Evolutionary conservation across 805 yeast species (phyloP).

Genomic region (Blastobotrys robertii): DNA sequence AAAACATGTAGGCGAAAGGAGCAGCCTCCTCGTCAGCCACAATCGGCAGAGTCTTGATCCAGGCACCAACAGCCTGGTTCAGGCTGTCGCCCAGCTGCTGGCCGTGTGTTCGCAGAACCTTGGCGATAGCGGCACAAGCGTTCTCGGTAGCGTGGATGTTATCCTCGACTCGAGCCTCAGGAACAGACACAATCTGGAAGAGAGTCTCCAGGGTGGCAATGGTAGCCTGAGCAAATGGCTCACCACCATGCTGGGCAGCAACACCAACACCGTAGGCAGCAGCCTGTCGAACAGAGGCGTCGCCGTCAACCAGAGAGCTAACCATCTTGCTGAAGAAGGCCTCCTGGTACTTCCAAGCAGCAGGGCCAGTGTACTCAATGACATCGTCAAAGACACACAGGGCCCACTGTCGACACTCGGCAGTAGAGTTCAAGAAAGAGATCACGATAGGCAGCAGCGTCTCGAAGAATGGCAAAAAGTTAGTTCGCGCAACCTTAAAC

Average conservation of each 20-base stretch:
- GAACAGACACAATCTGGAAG: constrained; percentile 59
- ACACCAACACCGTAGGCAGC: constrained; percentile 79
- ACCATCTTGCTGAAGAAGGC: constrained; percentile 54
- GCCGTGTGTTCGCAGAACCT: constrained; percentile 61
- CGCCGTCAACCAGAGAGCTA: constrained; percentile 40
- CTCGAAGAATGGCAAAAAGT: constrained; percentile 58
- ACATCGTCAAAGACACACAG: constrained; percentile 72
- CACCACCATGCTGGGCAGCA: constrained; percentile 75
- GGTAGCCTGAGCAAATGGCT: constrained; percentile 49
- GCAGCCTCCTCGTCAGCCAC: constrained; percentile 84
- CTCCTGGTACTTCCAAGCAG: constrained; percentile 54
- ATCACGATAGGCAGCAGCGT: constrained; percentile 48
- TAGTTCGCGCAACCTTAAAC: constrained; percentile 50
- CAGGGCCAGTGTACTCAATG: constrained; percentile 68
- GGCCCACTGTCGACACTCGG: constrained; percentile 66
- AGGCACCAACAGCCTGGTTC: constrained; percentile 53
- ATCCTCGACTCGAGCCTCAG: constrained; percentile 80
- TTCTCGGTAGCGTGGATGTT: constrained; percentile 82
- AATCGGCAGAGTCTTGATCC: constrained; percentile 80
- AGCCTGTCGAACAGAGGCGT: constrained; percentile 69
- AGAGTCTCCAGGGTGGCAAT: constrained; percentile 66
- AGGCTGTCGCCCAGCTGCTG: constrained; percentile 43
- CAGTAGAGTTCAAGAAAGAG: constrained; percentile 55
- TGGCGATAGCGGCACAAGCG: constrained; percentile 73
- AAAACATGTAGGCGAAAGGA: constrained; percentile 66